These are phyloP conservation scores for Leersia perrieri DNA, from an alignment of 176 grass and related monocot genomes.

Conservation along the genomic window DNA sequence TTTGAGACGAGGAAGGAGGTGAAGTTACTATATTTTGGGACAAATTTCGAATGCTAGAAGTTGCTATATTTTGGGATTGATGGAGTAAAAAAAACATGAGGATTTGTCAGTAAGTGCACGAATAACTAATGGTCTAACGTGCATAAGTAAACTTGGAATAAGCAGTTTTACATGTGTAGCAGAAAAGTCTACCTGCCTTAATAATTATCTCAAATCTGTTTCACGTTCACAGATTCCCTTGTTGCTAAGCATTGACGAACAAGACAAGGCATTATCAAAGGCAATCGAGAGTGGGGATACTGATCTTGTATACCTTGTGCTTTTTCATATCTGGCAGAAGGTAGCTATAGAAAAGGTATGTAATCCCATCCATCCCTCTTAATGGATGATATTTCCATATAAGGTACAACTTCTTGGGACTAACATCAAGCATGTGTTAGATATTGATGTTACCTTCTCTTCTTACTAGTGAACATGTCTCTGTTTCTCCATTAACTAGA, in stretches of 20 bases:
- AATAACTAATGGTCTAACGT: conserved; percentile 22
- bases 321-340: conserved; percentile 98
- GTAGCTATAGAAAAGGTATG: conserved; percentile 61
- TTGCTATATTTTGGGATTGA: no score
- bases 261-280: conserved; percentile 85
- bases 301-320: conserved; percentile 92
- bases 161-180: neutral
- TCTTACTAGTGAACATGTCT: conserved; percentile 8
- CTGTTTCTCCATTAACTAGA: neutral
- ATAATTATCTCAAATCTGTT: conserved; percentile 28
- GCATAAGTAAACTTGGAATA: neutral
- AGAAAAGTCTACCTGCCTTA: neutral
- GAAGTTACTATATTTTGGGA: no score
- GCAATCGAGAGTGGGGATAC: conserved; percentile 94
- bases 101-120: neutral
- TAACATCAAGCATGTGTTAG: conserved; percentile 12
- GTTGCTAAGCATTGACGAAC: conserved; percentile 91
- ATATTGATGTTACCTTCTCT: conserved; percentile 11
- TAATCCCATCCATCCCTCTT: neutral
- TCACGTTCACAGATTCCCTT: conserved; percentile 72
- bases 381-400: conserved; percentile 1
- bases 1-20: no score
- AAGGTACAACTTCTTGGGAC: neutral
- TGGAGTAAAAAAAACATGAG: conserved; percentile 16
- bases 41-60: no score